Percentiles rank a stretch among this genome's conserved stretches.
phyloP scores from a whole-genome alignment of 257 asterid genomes.

The Solanum appendiculatum region DNA sequence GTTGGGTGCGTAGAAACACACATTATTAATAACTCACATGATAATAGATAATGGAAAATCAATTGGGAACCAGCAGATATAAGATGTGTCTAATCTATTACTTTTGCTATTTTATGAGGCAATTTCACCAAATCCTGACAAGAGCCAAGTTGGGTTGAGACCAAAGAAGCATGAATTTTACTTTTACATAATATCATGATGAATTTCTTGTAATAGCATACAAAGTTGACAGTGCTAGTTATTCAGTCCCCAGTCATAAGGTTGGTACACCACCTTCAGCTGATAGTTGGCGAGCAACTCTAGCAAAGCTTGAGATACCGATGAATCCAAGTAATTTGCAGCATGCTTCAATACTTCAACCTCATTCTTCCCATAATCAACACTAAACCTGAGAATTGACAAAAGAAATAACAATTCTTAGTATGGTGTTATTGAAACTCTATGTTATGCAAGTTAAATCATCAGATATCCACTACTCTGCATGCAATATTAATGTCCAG shows the following conservation, averaged over 20 bases:
- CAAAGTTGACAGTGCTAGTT: slow-evolving; percentile 15
- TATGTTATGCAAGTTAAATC: background rate
- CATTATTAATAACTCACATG: background rate
- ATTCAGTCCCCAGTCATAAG: slow-evolving; percentile 76
- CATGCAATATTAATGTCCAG: background rate
- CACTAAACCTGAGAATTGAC: slow-evolving; percentile 46
- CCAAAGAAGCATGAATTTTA: background rate
- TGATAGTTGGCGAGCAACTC: slow-evolving; percentile 56
- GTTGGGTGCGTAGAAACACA: background rate
- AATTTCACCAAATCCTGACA: background rate
- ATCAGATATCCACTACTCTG: background rate
- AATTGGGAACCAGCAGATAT: background rate
- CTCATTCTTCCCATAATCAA: slow-evolving; percentile 77
- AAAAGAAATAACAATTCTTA: background rate
- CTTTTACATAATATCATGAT: background rate
- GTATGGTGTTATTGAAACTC: background rate
- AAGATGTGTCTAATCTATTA: background rate
- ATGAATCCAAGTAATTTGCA: slow-evolving; percentile 54
- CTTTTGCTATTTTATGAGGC: background rate
- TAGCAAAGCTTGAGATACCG: slow-evolving; percentile 44
- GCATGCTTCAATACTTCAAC: slow-evolving; percentile 78
- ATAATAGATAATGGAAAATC: background rate
- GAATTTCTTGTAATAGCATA: background rate
- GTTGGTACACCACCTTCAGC: slow-evolving; percentile 53
- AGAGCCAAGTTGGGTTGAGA: background rate